These are phyloP conservation scores for Nemania bipapillata DNA, from an alignment of 2,329 filamentous ascomycete species.

Conservation along the genomic window DNA sequence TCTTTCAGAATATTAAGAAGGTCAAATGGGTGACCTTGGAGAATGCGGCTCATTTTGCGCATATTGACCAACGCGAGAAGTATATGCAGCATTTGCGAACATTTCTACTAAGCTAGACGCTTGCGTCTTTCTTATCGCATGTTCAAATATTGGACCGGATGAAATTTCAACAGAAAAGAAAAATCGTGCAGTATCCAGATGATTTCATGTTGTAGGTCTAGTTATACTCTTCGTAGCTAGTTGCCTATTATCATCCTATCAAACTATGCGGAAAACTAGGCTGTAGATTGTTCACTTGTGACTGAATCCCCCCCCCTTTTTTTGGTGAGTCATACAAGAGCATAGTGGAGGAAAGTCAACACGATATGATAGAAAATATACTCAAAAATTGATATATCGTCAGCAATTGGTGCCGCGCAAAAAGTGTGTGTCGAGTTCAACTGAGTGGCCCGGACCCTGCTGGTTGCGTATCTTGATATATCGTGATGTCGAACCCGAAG, in stretches of 20 bases:
- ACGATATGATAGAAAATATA: no score
- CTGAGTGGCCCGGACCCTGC: neutral
- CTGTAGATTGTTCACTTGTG: no score
- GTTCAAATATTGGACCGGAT: no score
- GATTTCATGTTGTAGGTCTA: no score
- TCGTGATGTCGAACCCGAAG: neutral
- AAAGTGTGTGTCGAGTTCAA: slow-evolving; percentile 29
- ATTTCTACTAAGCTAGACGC: slow-evolving; percentile 22
- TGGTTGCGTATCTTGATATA: neutral
- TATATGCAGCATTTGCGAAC: slow-evolving; percentile 43
- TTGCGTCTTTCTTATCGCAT: slow-evolving; percentile 52
- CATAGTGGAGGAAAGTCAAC: no score
- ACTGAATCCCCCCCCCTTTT: no score
- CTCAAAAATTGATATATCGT: no score
- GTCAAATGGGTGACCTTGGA: slow-evolving; percentile 54
- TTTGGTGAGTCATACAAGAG: no score
- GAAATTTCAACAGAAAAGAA: slow-evolving; percentile 49
- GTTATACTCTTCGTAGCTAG: no score
- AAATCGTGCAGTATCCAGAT: no score
- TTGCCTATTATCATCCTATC: no score
- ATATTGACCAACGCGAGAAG: slow-evolving; percentile 50
- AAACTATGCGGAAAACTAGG: no score
- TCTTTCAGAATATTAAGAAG: slow-evolving; percentile 52
- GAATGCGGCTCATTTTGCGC: slow-evolving; percentile 51
- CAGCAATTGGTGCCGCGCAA: slow-evolving; percentile 37